Evolutionary conservation across 768 basidiomycete genomes (phyloP), one percentile per base, ranked within the genome.

Genomic region (Porphyrellus cyaneotinctus): DNA sequence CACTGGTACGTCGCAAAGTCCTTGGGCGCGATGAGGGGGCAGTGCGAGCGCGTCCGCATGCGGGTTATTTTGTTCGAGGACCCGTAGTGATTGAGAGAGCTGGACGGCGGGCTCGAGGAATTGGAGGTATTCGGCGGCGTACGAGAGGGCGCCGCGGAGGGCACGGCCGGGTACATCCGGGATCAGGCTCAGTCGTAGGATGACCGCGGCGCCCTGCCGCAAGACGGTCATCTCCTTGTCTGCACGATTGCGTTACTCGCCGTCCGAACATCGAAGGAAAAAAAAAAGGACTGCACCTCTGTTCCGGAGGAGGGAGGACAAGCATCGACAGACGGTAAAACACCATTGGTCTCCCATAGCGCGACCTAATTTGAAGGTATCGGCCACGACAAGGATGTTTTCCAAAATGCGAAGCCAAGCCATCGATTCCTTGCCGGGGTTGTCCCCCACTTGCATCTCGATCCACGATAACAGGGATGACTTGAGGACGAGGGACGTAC

Each of bases 401-500:
- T 84, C 83, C 3, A 88, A 58, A 39, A 87, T 80, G 47, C 78
- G 82, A 26, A 80, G 69, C 85, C 87, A 91, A 6, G 78, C 80
- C 13, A 84, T 60, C 10, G 70, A 69, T 54, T 83, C 79, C 0
- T 66, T 69, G n/a, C 58, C 53, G 1, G 39, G 22, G 2, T 23
- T 49, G 13, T 56, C 49, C 32, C 44, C 41, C 10, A 89, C 62
- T 60, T 91, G 88, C 70, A 88, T 82, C 63, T 88, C 84, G 23
- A 95, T 82, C 94, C 94, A 97, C 0, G 84, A 69, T 3, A 95
- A 70, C 9, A 95, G 73, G 1, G 81, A 79, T 0, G 85, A 84
- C 58, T 85, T 85, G 45, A 90, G 74, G 12, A 92, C 71, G 38
- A 95, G 74, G 0, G 87, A 86, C 12, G 77, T 81, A 8, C 82